Percentiles rank a stretch among this genome's conserved stretches.
phyloP scores from a whole-genome alignment of 371 early-diverging fungal species.

The Actinomortierella wolfii region DNA sequence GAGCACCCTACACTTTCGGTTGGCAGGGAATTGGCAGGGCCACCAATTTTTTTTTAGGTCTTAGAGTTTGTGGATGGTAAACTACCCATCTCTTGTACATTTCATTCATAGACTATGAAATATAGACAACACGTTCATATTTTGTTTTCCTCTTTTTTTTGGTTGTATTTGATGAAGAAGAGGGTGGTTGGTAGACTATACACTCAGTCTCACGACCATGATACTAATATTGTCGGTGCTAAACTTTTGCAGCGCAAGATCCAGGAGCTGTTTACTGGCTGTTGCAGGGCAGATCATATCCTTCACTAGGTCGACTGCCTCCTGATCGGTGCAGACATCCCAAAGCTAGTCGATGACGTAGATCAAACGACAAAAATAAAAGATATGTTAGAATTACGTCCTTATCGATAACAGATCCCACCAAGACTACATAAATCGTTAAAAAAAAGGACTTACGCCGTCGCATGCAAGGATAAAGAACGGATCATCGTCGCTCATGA shows the following conservation, averaged over 20 bases:
- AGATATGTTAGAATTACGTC: too few species aligned
- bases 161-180: too few species aligned
- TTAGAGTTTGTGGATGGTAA: too few species aligned
- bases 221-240: slow-evolving; percentile 94
- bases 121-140: too few species aligned
- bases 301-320: slow-evolving; percentile 88
- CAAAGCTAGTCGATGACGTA: slow-evolving; percentile 66
- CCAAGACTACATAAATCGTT: slow-evolving; percentile 13
- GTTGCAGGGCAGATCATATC: slow-evolving; percentile 76
- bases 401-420: background rate
- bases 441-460: slow-evolving; percentile 72
- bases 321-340: slow-evolving; percentile 98
- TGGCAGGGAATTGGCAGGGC: too few species aligned
- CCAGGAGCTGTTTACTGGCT: slow-evolving; percentile 83
- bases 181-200: background rate
- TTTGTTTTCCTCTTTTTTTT: too few species aligned
- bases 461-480: slow-evolving; percentile 96
- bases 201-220: slow-evolving; percentile 71
- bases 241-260: slow-evolving; percentile 89
- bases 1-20: too few species aligned
- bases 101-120: too few species aligned
- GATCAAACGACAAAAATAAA: background rate
- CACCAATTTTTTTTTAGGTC: too few species aligned
- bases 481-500: slow-evolving; percentile 70
- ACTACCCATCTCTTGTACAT: too few species aligned